Evolutionary conservation across 306 rosid genomes (phyloP), one percentile per base, ranked within the genome.

Genomic region (Oemleria cerasiformis): DNA sequence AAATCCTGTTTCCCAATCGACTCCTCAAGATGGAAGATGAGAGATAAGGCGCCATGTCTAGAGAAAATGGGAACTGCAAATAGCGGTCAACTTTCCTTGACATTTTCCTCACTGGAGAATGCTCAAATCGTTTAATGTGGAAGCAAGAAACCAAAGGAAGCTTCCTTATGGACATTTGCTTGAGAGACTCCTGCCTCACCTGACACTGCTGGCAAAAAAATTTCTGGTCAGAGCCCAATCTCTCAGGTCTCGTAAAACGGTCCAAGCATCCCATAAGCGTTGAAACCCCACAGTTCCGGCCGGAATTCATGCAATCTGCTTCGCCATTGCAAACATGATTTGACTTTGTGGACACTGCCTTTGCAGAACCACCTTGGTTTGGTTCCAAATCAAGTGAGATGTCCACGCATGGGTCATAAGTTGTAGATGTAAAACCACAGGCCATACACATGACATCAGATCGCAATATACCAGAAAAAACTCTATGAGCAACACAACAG

Each of bases 371-470:
- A 67, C 83, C 89, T 42, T 80, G 88, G 78, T 78, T 84, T 13
- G 96, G 96, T 75, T 92, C 98, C 78, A 92, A 80, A 78, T 92
- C 96, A 72, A 90, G 82, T 45, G 98, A 92, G 83, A 88, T 85
- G 82, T 92, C 98, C 38, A 92, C 88, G 41, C 96, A 92, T 40
- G 98, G 98, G 59, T 92, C 98, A 80, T 85, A 88, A n/a, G 98
- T 92, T 51, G 98, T 92, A 11, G 96, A 92, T 57, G 98, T 92
- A 79, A 88, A 92, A 79, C 98, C 98, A 62, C 96, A 92, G 16
- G 92, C 92, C 96, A 88, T 90, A 63, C 98, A 92, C 87, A 87
- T 92, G 61, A 88, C 98, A 87, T 92, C 96, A 25, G 98, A 88
- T 48, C 96, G 92, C 88, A 92, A 75, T 73, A 92, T 90, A 48